These are phyloP conservation scores for Sorghum bicolor DNA, from an alignment of 176 grass and related monocot genomes.

Conservation along the genomic window DNA sequence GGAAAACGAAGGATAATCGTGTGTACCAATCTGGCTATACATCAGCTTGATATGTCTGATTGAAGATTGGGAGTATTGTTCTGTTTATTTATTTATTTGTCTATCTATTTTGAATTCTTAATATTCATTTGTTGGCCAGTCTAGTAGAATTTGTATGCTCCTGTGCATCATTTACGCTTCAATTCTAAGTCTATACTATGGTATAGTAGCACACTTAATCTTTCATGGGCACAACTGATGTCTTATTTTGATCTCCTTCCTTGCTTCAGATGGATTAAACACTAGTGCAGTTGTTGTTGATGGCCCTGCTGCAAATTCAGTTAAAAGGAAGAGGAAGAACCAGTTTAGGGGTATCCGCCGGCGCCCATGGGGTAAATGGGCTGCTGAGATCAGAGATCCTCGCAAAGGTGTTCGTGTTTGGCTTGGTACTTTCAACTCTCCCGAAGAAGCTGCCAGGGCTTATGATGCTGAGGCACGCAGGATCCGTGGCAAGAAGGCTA, in stretches of 20 bases:
- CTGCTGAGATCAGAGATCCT: slow-evolving; percentile 97
- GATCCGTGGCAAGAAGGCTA: slow-evolving; percentile 96
- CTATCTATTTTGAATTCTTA: neutral
- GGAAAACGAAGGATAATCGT: neutral
- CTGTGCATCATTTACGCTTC: neutral
- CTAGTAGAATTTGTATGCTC: neutral
- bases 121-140: neutral
- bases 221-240: neutral
- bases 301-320: slow-evolving; percentile 19
- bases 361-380: slow-evolving; percentile 98
- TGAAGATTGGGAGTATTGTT: neutral
- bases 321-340: slow-evolving; percentile 81
- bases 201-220: neutral
- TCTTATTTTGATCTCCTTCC: slow-evolving; percentile 13
- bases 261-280: slow-evolving; percentile 35
- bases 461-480: slow-evolving; percentile 84
- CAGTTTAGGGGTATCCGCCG: slow-evolving; percentile 87
- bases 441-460: slow-evolving; percentile 93
- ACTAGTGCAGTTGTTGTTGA: slow-evolving; percentile 22
- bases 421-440: slow-evolving; percentile 91
- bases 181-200: neutral
- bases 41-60: neutral
- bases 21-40: neutral
- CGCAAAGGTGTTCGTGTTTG: slow-evolving; percentile 88
- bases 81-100: neutral